phyloP scores from a whole-genome alignment of 2,329 filamentous ascomycete genomes.

The Aspergillus fructus region DNA sequence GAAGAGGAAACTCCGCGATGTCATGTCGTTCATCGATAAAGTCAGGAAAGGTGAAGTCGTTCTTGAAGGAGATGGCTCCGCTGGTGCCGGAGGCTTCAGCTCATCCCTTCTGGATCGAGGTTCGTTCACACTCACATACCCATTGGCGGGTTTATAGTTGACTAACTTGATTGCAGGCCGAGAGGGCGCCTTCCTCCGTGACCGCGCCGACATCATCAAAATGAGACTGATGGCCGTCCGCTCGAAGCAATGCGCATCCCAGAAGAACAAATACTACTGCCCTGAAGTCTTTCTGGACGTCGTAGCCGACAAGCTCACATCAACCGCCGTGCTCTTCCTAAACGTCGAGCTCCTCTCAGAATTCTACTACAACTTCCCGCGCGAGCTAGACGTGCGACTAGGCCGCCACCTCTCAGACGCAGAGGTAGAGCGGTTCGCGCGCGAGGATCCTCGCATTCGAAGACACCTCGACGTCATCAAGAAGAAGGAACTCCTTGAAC shows the following conservation, averaged over 20 bases:
- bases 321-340: conserved; percentile 92
- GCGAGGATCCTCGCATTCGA: conserved; percentile 87
- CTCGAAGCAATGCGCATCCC: conserved; percentile 79
- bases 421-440: conserved; percentile 85
- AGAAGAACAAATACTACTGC: conserved; percentile 93
- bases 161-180: conserved; percentile 59
- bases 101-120: conserved; percentile 79
- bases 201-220: conserved; percentile 84
- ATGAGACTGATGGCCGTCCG: conserved; percentile 86
- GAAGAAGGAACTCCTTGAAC: conserved; percentile 86
- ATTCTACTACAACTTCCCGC: conserved; percentile 96
- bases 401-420: conserved; percentile 75
- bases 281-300: conserved; percentile 98
- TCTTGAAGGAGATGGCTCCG: conserved; percentile 77
- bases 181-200: conserved; percentile 90
- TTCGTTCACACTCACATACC: conserved; percentile 43
- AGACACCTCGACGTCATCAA: conserved; percentile 88
- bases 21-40: conserved; percentile 86
- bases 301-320: conserved; percentile 89
- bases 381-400: conserved; percentile 83
- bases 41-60: conserved; percentile 81
- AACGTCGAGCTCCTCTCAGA: conserved; percentile 96
- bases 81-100: conserved; percentile 91
- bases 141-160: neutral
- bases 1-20: conserved; percentile 80